Conservation (phyloP, 192 early-diverging fungal species). For the Backusella liffmaniae region DNA sequence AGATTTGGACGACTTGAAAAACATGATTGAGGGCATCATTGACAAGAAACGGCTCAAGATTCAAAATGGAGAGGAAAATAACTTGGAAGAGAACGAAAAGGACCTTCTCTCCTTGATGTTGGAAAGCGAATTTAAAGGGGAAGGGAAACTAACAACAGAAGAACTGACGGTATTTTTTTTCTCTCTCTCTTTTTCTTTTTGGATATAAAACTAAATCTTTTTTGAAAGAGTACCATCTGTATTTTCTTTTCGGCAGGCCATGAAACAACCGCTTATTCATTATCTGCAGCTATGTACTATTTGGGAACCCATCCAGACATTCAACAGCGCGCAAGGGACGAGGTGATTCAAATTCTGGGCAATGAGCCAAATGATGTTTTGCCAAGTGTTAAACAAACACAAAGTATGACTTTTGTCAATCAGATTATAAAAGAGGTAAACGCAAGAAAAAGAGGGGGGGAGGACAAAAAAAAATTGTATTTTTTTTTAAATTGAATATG, state of each 20-base stretch:
- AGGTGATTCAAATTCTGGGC: constrained; percentile 17
- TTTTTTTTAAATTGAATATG: too few species aligned
- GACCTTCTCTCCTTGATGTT: constrained; percentile 33
- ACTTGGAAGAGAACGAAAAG: constrained; percentile 24
- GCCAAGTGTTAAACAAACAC: constrained; percentile 1
- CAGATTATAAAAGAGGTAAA: constrained; percentile 21
- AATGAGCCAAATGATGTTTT: background rate
- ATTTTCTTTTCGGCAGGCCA: constrained; percentile 59
- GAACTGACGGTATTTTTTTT: background rate
- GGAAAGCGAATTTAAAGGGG: constrained; percentile 15
- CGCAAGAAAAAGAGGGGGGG: too few species aligned
- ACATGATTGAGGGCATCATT: constrained; percentile 18
- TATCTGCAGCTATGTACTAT: constrained; percentile 42
- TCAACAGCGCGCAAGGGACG: constrained; percentile 22
- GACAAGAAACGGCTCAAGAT: constrained; percentile 25
- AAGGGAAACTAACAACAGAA: background rate
- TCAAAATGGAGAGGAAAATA: background rate
- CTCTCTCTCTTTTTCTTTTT: too few species aligned
- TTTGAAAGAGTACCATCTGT: constrained; percentile 19
- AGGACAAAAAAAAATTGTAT: too few species aligned
- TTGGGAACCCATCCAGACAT: constrained; percentile 38
- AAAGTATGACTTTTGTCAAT: constrained; percentile 16
- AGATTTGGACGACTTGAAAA: constrained; percentile 8
- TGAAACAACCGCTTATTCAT: constrained; percentile 24
- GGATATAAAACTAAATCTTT: background rate